Evolutionary conservation across 306 rosid species (phyloP).

Genomic region (Fragaria ananassa): DNA sequence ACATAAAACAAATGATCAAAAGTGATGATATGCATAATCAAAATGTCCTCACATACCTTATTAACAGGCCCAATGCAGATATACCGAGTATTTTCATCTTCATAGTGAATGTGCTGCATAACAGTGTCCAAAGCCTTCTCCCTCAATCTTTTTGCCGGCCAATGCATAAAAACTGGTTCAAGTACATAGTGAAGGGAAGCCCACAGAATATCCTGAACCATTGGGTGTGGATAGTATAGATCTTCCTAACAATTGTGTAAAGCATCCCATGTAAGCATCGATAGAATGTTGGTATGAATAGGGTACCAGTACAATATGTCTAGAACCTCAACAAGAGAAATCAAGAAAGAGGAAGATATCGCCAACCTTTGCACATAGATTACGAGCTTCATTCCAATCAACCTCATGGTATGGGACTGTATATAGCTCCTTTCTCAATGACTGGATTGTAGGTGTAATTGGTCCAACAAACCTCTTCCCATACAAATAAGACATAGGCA

Average conservation of each 20-base stretch:
- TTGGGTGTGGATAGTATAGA: slow-evolving; percentile 81
- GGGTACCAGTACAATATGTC: not conserved
- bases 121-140: slow-evolving; percentile 50
- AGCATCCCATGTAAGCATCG: slow-evolving; percentile 8
- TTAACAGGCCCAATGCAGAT: slow-evolving; percentile 91
- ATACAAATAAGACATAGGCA: slow-evolving; percentile 45
- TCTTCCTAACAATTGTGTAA: slow-evolving; percentile 57
- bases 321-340: not conserved
- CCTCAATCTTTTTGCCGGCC: slow-evolving; percentile 82
- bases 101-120: slow-evolving; percentile 75
- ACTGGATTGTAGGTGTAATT: slow-evolving; percentile 59
- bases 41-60: slow-evolving; percentile 50
- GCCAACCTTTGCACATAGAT: slow-evolving; percentile 75
- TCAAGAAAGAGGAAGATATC: not conserved
- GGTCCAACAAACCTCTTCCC: slow-evolving; percentile 13
- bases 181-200: slow-evolving; percentile 58
- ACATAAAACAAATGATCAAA: not conserved
- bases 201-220: slow-evolving; percentile 84
- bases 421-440: slow-evolving; percentile 81
- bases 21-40: not conserved
- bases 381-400: slow-evolving; percentile 75
- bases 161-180: slow-evolving; percentile 66
- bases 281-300: not conserved
- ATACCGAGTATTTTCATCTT: slow-evolving; percentile 89
- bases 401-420: slow-evolving; percentile 61